A percentile compares a stretch with the other conserved stretches of the same genome.
Evolutionary conservation across 148 eudicot genomes (phyloP).

Genomic region (Persicaria tinctoria): DNA sequence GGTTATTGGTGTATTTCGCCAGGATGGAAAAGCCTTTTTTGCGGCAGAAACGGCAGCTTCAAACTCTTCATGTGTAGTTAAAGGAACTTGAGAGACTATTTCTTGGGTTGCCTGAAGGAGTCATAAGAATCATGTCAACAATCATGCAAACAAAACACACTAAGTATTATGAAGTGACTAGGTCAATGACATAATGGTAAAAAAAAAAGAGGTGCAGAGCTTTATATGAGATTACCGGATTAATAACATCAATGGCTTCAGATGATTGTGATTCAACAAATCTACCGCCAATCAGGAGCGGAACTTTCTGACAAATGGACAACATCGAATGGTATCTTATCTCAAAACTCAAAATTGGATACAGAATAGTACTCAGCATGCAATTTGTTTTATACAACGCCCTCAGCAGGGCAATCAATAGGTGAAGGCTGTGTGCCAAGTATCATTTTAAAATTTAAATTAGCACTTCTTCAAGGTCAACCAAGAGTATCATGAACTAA

Average conservation of each 20-base stretch:
- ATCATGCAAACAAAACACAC: background rate
- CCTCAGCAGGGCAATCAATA: background rate
- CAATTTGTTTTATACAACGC: background rate
- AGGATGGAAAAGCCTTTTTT: conserved; percentile 73
- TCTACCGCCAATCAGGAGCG: conserved; percentile 73
- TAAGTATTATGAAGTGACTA: background rate
- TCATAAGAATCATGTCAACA: conserved; percentile 8
- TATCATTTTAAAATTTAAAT: background rate
- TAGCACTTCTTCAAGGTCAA: background rate
- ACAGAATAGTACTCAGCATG: background rate
- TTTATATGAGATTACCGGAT: conserved; percentile 46
- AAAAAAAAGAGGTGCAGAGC: background rate
- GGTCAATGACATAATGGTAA: background rate
- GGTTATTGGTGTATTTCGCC: conserved; percentile 88
- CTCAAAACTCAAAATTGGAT: background rate
- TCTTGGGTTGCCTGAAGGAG: conserved; percentile 82
- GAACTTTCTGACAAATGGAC: conserved; percentile 57
- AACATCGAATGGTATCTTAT: background rate
- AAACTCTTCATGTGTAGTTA: conserved; percentile 82
- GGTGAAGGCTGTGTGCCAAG: background rate
- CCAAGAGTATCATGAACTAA: background rate
- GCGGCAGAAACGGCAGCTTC: conserved; percentile 96
- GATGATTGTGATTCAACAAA: conserved; percentile 66
- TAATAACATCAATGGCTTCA: conserved; percentile 66
- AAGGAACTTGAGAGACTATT: conserved; percentile 81